These are phyloP conservation scores for Sporothrix globosa DNA, from an alignment of 2,329 filamentous ascomycete species.

Conservation along the genomic window DNA sequence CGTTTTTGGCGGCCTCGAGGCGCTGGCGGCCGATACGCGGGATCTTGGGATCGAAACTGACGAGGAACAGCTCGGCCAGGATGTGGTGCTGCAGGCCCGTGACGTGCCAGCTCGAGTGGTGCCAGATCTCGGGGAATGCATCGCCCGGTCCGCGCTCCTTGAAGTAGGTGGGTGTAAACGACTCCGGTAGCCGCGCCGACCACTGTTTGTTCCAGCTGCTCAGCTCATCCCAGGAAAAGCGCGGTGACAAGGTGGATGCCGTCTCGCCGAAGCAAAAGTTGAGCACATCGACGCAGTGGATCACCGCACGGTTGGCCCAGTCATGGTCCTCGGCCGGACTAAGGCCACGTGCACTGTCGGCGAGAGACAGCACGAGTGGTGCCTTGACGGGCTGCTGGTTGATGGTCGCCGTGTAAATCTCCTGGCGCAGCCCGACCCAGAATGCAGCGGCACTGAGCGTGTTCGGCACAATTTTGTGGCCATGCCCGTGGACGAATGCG, in stretches of 20 bases:
- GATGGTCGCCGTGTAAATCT: constrained; percentile 61
- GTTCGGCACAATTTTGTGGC: constrained; percentile 47
- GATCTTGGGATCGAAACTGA: constrained; percentile 58
- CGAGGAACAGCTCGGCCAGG: constrained; percentile 59
- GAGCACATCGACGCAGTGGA: constrained; percentile 65
- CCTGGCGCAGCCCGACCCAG: constrained; percentile 61
- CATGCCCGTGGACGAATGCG: constrained; percentile 51
- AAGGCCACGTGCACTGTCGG: constrained; percentile 52
- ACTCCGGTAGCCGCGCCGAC: constrained; percentile 52
- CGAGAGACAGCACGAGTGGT: constrained; percentile 54
- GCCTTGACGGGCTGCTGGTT: constrained; percentile 53
- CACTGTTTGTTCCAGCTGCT: constrained; percentile 52
- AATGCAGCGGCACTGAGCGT: constrained; percentile 57
- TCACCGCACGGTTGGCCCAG: constrained; percentile 64
- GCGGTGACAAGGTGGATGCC: constrained; percentile 38
- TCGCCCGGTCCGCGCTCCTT: constrained; percentile 45
- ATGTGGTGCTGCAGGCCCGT: constrained; percentile 64
- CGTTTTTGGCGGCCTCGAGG: constrained; percentile 31
- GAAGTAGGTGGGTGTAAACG: constrained; percentile 60
- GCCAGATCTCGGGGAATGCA: constrained; percentile 62
- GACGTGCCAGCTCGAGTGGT: constrained; percentile 60
- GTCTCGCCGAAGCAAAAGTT: constrained; percentile 62
- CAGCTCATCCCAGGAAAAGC: constrained; percentile 49
- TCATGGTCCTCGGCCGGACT: constrained; percentile 54
- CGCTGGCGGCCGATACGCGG: constrained; percentile 53